Percentiles rank a stretch among this genome's conserved stretches.
These are phyloP conservation scores for Fusarium begoniae DNA, from an alignment of 2,329 filamentous ascomycete genomes.

Conservation along the genomic window DNA sequence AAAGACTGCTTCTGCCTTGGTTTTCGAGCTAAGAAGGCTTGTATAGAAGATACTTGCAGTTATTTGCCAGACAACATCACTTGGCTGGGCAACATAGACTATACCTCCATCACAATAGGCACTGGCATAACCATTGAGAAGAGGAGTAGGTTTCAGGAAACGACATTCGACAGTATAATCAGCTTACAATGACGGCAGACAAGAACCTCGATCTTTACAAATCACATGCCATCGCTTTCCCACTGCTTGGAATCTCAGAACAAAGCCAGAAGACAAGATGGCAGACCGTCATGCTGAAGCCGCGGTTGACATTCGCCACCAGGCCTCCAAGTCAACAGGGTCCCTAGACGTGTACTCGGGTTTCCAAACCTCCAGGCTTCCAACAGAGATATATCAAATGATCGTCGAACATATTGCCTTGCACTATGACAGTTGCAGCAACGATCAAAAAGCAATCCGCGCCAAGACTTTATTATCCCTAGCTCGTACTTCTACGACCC, in stretches of 20 bases:
- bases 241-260: not conserved
- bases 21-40: not conserved
- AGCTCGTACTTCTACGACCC: not conserved
- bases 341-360: not conserved
- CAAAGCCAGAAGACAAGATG: not conserved
- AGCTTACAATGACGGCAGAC: not conserved
- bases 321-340: not conserved
- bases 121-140: not conserved
- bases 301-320: no score
- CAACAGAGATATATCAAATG: not conserved
- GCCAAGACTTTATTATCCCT: conserved; percentile 11
- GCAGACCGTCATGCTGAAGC: not conserved
- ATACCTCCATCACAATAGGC: not conserved
- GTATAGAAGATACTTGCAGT: not conserved
- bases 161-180: not conserved
- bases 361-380: not conserved
- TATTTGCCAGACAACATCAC: not conserved
- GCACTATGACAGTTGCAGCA: accelerated
- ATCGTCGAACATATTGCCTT: not conserved
- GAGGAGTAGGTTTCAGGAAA: not conserved
- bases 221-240: not conserved
- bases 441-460: not conserved
- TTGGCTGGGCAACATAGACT: not conserved
- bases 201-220: accelerated
- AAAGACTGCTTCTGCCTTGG: not conserved